Evolutionary conservation across 371 early-diverging fungal species (phyloP), one percentile per base, ranked within the genome.

Genomic region (Mucor ambiguus): DNA sequence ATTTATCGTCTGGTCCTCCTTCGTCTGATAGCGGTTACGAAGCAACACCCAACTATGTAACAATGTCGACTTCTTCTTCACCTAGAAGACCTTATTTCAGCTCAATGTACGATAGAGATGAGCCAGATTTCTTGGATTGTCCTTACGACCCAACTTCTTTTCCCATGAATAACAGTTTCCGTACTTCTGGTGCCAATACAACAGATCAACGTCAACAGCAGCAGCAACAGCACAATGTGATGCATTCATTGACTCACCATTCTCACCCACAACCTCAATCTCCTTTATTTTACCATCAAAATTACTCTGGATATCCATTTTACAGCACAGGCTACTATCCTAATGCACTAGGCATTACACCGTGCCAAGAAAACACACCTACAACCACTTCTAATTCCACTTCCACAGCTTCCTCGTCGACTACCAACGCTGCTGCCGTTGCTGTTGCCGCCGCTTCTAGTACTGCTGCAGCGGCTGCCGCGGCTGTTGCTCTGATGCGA

Each of bases 11-110:
- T 24, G 72, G 69, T 2, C 72, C 72, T 26, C 69, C 72, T 28
- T 72, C 72, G 7, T 65, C 72, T 28, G 69, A 68, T 22, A 65
- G 69, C 24, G 69, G 72, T 11, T 72, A 72, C 28, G 72, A 72
- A 46, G 54, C 69, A 5, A 59, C 69, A 18, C 65, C 69, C 3
- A 64, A 72, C 24, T 72, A 72, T 67, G 60, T 52, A 2, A 55
- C 67, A 44, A 63, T 67, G 60, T 71, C 71, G 3, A 44, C 67
- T 26, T 22, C 48, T 20, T 63, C 71, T 28, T 71, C 71, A 14
- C 71, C 71, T 18, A 67, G 61, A 64, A 63, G 64, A 35, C 33
- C 71, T 0, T 71, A 63, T 32, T 71, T 71, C 22, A 63, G 26
- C 26, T 60, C 71, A 11, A 71, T 71, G 61, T 71, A 71, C 57